Conservation (phyloP, 257 asterid genomes). For the Euphrasia confusa region DNA sequence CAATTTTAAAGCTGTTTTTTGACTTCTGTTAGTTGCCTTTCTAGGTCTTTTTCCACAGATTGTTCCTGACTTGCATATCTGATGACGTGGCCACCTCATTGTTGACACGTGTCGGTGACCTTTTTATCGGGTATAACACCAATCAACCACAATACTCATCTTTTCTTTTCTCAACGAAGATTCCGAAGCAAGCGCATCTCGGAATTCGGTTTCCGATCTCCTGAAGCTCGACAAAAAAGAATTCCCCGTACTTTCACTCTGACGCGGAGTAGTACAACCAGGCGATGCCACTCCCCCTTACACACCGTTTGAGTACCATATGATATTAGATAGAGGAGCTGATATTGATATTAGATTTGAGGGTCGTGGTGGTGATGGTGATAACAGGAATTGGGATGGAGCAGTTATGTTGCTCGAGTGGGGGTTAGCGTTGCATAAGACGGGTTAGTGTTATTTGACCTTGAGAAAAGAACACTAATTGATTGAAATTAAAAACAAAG, state of each 20-base stretch:
- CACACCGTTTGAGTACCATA: slow-evolving; percentile 25
- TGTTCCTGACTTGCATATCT: too few species aligned
- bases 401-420: slow-evolving; percentile 52
- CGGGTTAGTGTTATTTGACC: not conserved
- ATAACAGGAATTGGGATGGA: slow-evolving; percentile 38
- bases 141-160: too few species aligned
- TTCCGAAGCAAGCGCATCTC: not conserved
- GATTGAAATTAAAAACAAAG: too few species aligned
- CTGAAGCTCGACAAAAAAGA: slow-evolving; percentile 17
- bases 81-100: too few species aligned
- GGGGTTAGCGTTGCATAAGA: slow-evolving; percentile 62
- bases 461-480: too few species aligned
- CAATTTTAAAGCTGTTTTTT: too few species aligned
- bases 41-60: too few species aligned
- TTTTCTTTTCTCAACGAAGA: not conserved
- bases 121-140: too few species aligned
- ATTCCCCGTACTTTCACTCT: not conserved
- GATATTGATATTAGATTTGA: slow-evolving; percentile 12
- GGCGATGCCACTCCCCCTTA: too few species aligned
- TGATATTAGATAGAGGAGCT: slow-evolving; percentile 23
- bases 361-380: slow-evolving; percentile 1
- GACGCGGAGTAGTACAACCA: not conserved
- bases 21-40: too few species aligned
- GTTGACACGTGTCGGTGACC: too few species aligned
- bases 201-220: too few species aligned